A percentile compares a stretch with the other conserved stretches of the same genome.
Evolutionary conservation across 176 grass and related monocot genomes (phyloP).

Genomic region (Thalia dealbata): DNA sequence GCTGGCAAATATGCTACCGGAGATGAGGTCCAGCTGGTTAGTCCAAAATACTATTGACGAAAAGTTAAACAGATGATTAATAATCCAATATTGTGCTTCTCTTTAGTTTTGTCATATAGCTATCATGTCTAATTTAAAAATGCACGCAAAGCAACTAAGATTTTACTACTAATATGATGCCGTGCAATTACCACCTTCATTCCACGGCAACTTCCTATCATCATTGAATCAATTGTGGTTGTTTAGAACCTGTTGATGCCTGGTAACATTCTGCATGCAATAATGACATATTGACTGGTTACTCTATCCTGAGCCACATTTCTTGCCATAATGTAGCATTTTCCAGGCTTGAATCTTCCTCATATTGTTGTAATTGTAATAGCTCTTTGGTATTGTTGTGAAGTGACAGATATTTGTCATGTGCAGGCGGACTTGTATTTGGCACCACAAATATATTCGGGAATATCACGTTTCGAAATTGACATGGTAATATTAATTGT

Average conservation of each 20-base stretch:
- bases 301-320: background rate
- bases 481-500: constrained; percentile 37
- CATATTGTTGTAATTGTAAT: background rate
- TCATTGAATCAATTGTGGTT: background rate
- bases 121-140: no score
- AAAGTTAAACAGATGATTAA: constrained; percentile 7
- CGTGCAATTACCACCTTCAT: background rate
- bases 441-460: constrained; percentile 58
- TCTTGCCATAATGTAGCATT: background rate
- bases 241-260: background rate
- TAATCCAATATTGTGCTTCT: constrained; percentile 6
- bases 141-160: background rate
- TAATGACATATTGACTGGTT: background rate
- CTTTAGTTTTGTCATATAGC: no score
- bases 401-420: constrained; percentile 6
- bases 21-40: constrained; percentile 72
- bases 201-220: background rate
- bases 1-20: constrained; percentile 70
- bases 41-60: constrained; percentile 14
- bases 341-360: background rate
- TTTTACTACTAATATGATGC: background rate
- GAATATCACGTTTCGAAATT: constrained; percentile 31
- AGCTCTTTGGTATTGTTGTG: background rate
- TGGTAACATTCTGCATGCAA: background rate
- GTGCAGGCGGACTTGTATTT: constrained; percentile 78